Conservation (phyloP, 257 asterid species). For the Solanum bulbocastanum region DNA sequence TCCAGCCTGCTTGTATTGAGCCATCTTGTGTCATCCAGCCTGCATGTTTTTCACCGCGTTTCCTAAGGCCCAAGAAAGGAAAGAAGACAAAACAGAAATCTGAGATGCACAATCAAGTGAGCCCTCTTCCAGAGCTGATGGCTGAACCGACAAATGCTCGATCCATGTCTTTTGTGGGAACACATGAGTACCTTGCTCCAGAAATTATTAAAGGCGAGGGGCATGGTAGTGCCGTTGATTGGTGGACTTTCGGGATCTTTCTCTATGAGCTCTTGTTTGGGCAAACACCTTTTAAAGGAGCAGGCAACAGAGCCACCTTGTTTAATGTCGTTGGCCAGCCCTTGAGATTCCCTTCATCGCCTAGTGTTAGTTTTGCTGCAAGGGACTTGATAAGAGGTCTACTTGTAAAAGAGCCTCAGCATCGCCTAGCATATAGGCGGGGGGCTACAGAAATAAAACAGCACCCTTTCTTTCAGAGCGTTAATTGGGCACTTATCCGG, state of each 20-base stretch:
- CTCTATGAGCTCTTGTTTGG: slow-evolving; percentile 55
- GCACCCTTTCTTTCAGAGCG: slow-evolving; percentile 51
- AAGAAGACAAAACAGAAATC: slow-evolving; percentile 34
- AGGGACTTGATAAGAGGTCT: slow-evolving; percentile 55
- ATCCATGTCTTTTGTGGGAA: slow-evolving; percentile 63
- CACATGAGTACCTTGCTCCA: slow-evolving; percentile 61
- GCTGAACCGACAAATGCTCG: slow-evolving; percentile 65
- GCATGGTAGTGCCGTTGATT: slow-evolving; percentile 65
- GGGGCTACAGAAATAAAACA: slow-evolving; percentile 64
- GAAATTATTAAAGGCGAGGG: slow-evolving; percentile 65
- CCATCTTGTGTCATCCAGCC: slow-evolving; percentile 52
- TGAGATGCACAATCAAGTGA: slow-evolving; percentile 32
- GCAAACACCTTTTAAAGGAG: slow-evolving; percentile 53
- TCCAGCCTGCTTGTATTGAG: slow-evolving; percentile 43
- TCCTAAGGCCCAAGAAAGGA: slow-evolving; percentile 36
- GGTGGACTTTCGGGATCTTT: slow-evolving; percentile 66
- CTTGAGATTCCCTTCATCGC: slow-evolving; percentile 44
- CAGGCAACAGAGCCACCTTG: slow-evolving; percentile 52
- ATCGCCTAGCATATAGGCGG: slow-evolving; percentile 56
- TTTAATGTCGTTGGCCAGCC: slow-evolving; percentile 66
- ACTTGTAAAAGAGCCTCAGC: slow-evolving; percentile 58
- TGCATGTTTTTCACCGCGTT: slow-evolving; percentile 46
- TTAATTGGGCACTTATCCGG: slow-evolving; percentile 61
- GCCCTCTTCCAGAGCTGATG: slow-evolving; percentile 49
- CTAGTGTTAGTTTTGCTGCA: slow-evolving; percentile 57